These are phyloP conservation scores for Entrophospora sp. DNA, from an alignment of 192 early-diverging fungal genomes.

Conservation along the genomic window DNA sequence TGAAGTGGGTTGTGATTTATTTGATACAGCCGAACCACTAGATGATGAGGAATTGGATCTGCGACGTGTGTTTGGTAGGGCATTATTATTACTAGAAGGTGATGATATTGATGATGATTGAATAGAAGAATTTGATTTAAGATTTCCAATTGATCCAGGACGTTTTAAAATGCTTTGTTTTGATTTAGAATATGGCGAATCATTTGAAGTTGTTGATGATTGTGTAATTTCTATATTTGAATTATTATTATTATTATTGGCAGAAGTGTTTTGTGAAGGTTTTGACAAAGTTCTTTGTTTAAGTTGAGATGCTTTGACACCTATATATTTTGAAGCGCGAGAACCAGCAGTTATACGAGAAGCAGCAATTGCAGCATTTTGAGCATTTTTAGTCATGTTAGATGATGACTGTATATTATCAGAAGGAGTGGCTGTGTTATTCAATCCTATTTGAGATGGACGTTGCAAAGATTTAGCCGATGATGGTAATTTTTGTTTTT, in stretches of 20 bases:
- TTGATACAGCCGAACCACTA: not conserved
- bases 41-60: not conserved
- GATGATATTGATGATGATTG: not conserved
- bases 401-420: conserved; percentile 6
- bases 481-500: not conserved
- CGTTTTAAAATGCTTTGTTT: no score
- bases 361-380: conserved; percentile 36
- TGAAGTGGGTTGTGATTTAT: not conserved
- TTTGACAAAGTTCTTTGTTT: conserved; percentile 26
- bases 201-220: no score
- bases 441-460: no score
- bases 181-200: no score
- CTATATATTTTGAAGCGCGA: conserved; percentile 47
- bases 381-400: conserved; percentile 21
- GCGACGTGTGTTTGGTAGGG: no score
- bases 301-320: conserved; percentile 46
- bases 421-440: conserved; percentile 19
- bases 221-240: not conserved
- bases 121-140: no score
- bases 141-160: no score
- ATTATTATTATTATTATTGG: not conserved
- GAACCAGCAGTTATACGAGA: conserved; percentile 45
- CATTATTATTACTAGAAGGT: not conserved
- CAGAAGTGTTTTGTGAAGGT: not conserved
- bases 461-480: conserved; percentile 4